Conservation (phyloP, 495 filamentous ascomycete genomes). For the Elaphomyces granulatus region DNA sequence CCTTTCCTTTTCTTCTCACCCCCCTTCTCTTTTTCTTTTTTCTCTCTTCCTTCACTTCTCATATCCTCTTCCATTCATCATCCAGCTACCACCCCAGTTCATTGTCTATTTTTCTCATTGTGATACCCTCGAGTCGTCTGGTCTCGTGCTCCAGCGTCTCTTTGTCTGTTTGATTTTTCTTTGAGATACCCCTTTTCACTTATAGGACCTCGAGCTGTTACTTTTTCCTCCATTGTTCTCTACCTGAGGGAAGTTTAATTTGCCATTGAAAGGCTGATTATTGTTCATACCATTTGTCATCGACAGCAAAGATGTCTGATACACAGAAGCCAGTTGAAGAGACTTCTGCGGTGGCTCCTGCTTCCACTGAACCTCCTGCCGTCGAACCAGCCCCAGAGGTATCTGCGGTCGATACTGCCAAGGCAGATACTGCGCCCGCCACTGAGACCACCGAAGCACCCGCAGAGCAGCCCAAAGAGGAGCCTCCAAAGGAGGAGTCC, state of each 20-base stretch:
- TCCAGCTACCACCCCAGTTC: neutral
- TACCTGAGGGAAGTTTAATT: conserved; percentile 7
- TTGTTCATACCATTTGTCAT: conserved; percentile 7
- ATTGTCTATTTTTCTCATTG: conserved; percentile 15
- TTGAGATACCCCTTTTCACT: conserved; percentile 20
- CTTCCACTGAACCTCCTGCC: conserved; percentile 22
- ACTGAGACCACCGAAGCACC: conserved; percentile 30
- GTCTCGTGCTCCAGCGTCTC: conserved; percentile 6
- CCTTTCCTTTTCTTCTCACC: conserved; percentile 13
- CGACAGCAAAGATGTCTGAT: conserved; percentile 35
- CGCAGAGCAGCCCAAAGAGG: conserved; percentile 35
- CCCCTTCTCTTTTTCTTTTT: conserved; percentile 15
- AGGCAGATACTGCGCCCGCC: conserved; percentile 27
- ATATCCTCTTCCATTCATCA: conserved; percentile 12
- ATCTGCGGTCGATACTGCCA: conserved; percentile 3
- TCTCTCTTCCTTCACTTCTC: conserved; percentile 13
- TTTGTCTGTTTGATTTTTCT: conserved; percentile 2
- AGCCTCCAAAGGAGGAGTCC: conserved; percentile 31
- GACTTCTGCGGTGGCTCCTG: conserved; percentile 28
- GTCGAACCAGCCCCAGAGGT: conserved; percentile 23
- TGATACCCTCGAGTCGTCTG: conserved; percentile 26
- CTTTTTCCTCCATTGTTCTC: conserved; percentile 23
- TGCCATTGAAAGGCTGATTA: neutral
- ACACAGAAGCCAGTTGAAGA: conserved; percentile 36
- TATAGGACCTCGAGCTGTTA: conserved; percentile 9